Evolutionary conservation across 768 basidiomycete genomes (phyloP), one percentile per base, ranked within the genome.

Genomic region (Leccinum broughii): DNA sequence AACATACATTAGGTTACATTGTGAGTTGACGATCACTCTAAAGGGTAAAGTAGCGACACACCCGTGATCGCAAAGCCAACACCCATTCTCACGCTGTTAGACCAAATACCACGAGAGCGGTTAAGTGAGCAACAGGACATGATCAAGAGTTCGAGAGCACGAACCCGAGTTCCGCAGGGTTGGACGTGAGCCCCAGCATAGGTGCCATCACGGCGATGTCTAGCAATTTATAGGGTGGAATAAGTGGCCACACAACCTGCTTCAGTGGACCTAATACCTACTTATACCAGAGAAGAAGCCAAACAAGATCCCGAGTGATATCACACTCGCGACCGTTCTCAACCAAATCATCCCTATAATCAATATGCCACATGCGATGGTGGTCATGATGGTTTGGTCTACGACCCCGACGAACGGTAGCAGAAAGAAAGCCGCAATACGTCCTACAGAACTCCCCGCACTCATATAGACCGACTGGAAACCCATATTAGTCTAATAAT

Each of bases 151-250:
- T 0, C n/a, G n/a, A 37, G 22, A 63, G 0, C 22, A 61, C 75
- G 24, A 37, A 78, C 51, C 86, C 86, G 24, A 86, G 79, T 65
- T 87, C 86, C 4, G 75, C 70, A 55, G 80, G 77, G 26, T 77
- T 74, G 9, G 75, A 70, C 1, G 83, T 78, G 15, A 83, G 66
- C 4, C 75, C 76, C 11, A 85, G 61, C 74, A 82, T 72, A 1
- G 83, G 81, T 0, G 79, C 72, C 58, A 82, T 68, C 59, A 77
- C 28, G 1, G 64, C 68, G 11, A 84, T 68, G 37, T 78, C 80
- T 78, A 39, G 6, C 2, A 13, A 3, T 32, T 7, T 6, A 37
- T 30, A 30, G 7, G 4, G n/a, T 1, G 34, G 11, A 14, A 2
- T 15, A 1, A 14, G 22, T 8, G n/a, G 7, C 32, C 34, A 24